phyloP scores from a whole-genome alignment of 192 early-diverging fungal species.

The Coemansia sp. region DNA sequence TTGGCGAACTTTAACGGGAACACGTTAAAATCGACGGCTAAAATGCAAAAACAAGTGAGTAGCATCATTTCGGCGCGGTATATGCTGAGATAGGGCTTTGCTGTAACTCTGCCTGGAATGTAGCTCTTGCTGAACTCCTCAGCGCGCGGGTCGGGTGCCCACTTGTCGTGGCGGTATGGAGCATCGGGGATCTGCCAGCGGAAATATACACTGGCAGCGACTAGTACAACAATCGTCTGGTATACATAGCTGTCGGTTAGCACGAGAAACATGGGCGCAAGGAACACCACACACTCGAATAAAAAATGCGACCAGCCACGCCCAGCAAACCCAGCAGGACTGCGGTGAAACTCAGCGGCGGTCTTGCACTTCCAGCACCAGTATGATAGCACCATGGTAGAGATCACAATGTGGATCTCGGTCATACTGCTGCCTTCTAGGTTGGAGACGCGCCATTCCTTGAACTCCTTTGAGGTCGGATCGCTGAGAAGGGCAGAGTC shows the following conservation, averaged over 20 bases:
- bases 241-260: slow-evolving; percentile 39
- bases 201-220: slow-evolving; percentile 31
- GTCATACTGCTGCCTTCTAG: slow-evolving; percentile 49
- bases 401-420: slow-evolving; percentile 47
- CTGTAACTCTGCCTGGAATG: slow-evolving; percentile 33
- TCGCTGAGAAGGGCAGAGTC: slow-evolving; percentile 19
- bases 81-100: slow-evolving; percentile 63
- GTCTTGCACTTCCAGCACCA: slow-evolving; percentile 59
- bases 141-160: slow-evolving; percentile 54
- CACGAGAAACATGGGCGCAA: slow-evolving; percentile 48
- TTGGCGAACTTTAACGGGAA: slow-evolving; percentile 92
- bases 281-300: slow-evolving; percentile 39
- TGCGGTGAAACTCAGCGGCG: slow-evolving; percentile 48
- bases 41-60: slow-evolving; percentile 80
- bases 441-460: slow-evolving; percentile 53
- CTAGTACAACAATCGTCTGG: slow-evolving; percentile 19
- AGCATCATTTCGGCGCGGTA: slow-evolving; percentile 81
- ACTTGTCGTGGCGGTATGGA: slow-evolving; percentile 49
- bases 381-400: slow-evolving; percentile 43
- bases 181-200: slow-evolving; percentile 46
- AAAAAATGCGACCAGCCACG: slow-evolving; percentile 25
- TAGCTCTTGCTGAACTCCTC: slow-evolving; percentile 37
- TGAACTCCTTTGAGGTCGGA: slow-evolving; percentile 51
- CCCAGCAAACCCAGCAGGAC: slow-evolving; percentile 23
- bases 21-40: slow-evolving; percentile 92